phyloP scores from a whole-genome alignment of 2,329 filamentous ascomycete species.

The Aspergillus felis region DNA sequence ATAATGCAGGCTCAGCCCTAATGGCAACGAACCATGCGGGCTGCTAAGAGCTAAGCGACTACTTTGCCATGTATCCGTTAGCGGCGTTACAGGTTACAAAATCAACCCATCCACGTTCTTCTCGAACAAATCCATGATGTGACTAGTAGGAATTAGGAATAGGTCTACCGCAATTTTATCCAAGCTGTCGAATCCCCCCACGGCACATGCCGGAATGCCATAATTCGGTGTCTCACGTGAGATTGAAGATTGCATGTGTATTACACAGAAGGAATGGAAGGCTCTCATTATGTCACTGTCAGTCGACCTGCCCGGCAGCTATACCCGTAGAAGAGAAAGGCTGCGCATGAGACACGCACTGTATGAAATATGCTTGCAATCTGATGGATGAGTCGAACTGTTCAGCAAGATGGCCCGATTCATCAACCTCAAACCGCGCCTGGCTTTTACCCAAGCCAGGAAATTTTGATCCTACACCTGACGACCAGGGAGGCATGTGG shows the following conservation, averaged over 20 bases:
- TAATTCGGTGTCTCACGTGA: background rate
- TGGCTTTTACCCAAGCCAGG: background rate
- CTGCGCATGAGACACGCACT: background rate
- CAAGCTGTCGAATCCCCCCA: background rate
- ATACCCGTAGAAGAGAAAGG: background rate
- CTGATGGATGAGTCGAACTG: background rate
- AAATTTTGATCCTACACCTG: background rate
- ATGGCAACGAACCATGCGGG: background rate
- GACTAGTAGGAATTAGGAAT: background rate
- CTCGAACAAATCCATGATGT: background rate
- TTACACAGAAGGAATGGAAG: background rate
- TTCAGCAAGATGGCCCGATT: background rate
- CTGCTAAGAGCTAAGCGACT: background rate
- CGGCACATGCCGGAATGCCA: background rate
- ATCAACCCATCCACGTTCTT: background rate
- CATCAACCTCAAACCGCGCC: background rate
- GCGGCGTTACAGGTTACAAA: background rate
- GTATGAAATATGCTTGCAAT: background rate
- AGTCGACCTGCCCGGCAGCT: background rate
- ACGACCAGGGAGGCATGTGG: background rate
- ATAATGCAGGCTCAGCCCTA: background rate
- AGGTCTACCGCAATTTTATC: background rate
- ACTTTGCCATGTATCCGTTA: background rate
- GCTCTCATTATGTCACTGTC: background rate
- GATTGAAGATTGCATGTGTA: background rate